A percentile compares a stretch with the other conserved stretches of the same genome.
Conservation (phyloP, 75 land plant species). For the Cupressus sempervirens region DNA sequence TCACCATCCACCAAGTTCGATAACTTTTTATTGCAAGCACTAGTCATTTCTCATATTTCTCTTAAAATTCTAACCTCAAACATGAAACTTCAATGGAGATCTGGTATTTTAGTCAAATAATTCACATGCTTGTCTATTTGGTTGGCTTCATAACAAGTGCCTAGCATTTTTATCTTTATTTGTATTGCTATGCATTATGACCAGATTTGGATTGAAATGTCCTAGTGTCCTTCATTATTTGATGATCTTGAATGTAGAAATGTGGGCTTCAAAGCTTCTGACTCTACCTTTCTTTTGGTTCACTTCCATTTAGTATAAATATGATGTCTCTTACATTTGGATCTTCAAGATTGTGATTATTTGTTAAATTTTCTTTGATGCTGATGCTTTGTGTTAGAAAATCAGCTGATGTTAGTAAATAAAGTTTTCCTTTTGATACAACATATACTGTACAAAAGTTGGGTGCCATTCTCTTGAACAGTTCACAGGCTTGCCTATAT, state of each 20-base stretch:
- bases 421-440: slow-evolving; percentile 39
- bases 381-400: slow-evolving; percentile 11
- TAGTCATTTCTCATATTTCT: too few relatives aligned
- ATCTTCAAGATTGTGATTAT: neutral
- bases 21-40: too few relatives aligned
- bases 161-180: neutral
- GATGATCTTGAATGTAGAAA: neutral
- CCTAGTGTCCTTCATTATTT: neutral
- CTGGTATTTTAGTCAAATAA: too few relatives aligned
- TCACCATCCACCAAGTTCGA: too few relatives aligned
- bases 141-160: too few relatives aligned
- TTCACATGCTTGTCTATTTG: too few relatives aligned
- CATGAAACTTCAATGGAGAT: too few relatives aligned
- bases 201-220: neutral
- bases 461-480: slow-evolving; percentile 27
- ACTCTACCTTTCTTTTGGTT: neutral
- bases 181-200: neutral
- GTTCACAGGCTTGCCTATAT: too few relatives aligned
- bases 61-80: too few relatives aligned
- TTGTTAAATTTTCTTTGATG: neutral
- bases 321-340: neutral
- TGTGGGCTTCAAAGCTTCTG: neutral
- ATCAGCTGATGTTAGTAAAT: slow-evolving; percentile 17
- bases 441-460: slow-evolving; percentile 37
- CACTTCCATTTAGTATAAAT: neutral